A percentile compares a stretch with the other conserved stretches of the same genome.
phyloP scores from a whole-genome alignment of 352 stramenopile genomes.

The Pythium brachiatum region DNA sequence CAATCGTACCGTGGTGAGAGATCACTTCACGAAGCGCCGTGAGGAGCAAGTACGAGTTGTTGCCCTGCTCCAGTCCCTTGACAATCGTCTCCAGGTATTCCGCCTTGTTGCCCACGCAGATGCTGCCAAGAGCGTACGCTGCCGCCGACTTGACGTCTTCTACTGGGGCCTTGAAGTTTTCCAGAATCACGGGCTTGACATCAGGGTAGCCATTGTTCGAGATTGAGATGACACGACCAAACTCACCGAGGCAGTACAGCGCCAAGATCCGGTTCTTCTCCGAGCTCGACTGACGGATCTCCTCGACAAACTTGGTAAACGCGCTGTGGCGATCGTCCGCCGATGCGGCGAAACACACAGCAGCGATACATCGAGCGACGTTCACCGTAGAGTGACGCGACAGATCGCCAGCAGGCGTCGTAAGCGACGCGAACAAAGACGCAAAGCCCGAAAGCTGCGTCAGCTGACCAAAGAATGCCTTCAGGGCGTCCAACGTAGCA shows the following conservation, averaged over 20 bases:
- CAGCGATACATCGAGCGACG: slow-evolving; percentile 91
- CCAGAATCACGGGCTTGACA: slow-evolving; percentile 89
- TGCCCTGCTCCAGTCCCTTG: slow-evolving; percentile 83
- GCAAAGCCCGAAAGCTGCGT: slow-evolving; percentile 76
- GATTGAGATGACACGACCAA: slow-evolving; percentile 92
- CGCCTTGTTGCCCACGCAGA: slow-evolving; percentile 93
- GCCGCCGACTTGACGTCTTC: slow-evolving; percentile 97
- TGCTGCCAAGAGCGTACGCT: slow-evolving; percentile 94
- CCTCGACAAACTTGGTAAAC: slow-evolving; percentile 70
- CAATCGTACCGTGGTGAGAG: slow-evolving; percentile 64
- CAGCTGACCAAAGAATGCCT: slow-evolving; percentile 69
- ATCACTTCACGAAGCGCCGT: slow-evolving; percentile 97
- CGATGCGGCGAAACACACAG: slow-evolving; percentile 65
- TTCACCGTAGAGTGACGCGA: slow-evolving; percentile 94
- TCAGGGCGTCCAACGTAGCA: slow-evolving; percentile 67
- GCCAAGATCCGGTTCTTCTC: slow-evolving; percentile 87
- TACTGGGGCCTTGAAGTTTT: slow-evolving; percentile 76
- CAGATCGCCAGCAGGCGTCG: slow-evolving; percentile 46
- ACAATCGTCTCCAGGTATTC: slow-evolving; percentile 92
- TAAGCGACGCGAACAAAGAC: slow-evolving; percentile 85
- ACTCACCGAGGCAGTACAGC: slow-evolving; percentile 94
- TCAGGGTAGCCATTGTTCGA: slow-evolving; percentile 57
- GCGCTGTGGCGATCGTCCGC: slow-evolving; percentile 59
- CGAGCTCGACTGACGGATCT: slow-evolving; percentile 50
- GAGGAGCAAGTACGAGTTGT: slow-evolving; percentile 97